Evolutionary conservation across 495 filamentous ascomycete genomes (phyloP).

Genomic region (Viridothelium virens): DNA sequence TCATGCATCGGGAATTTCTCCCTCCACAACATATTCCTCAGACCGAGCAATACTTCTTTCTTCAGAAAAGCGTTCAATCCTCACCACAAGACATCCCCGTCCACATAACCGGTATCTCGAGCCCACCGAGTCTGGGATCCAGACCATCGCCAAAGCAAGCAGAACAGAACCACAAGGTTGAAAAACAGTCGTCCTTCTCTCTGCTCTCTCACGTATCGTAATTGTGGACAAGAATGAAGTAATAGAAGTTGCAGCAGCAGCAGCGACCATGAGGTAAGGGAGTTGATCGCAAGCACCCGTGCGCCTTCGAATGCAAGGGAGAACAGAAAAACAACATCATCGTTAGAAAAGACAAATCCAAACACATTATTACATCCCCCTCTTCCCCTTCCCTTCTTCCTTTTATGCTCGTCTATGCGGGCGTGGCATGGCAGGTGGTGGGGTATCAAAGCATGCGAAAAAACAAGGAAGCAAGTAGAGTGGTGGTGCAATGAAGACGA

Average conservation of each 20-base stretch:
- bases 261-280: not conserved
- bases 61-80: too few relatives aligned
- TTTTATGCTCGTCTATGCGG: not conserved
- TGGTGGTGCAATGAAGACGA: too few relatives aligned
- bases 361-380: not conserved
- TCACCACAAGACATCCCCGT: too few relatives aligned
- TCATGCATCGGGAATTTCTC: not conserved
- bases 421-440: not conserved
- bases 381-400: not conserved
- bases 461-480: not conserved
- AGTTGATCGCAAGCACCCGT: not conserved
- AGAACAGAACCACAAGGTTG: not conserved
- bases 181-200: too few relatives aligned
- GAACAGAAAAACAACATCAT: not conserved
- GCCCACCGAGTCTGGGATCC: not conserved
- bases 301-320: not conserved
- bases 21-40: not conserved
- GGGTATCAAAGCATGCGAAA: too few relatives aligned
- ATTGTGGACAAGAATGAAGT: not conserved
- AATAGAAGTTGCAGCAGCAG: not conserved
- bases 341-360: not conserved
- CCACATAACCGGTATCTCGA: not conserved
- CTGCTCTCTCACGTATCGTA: too few relatives aligned
- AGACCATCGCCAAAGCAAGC: not conserved
- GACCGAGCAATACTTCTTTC: too few relatives aligned